Evolutionary conservation across 129 eudicot species (phyloP).

Genomic region (Flaveria bidentis): DNA sequence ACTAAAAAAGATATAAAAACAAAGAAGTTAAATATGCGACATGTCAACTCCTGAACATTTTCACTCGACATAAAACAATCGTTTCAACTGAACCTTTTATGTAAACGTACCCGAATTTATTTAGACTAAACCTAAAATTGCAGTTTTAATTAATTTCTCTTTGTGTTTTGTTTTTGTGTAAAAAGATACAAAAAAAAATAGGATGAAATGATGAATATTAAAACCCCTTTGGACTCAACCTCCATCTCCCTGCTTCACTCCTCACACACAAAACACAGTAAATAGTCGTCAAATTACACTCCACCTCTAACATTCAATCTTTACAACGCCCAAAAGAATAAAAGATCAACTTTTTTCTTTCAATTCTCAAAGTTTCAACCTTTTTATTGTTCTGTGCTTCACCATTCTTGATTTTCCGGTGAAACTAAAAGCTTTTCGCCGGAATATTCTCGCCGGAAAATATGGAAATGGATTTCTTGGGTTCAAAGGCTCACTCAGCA

Average conservation of each 20-base stretch:
- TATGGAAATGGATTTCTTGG: conserved; percentile 73
- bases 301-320: conserved; percentile 33
- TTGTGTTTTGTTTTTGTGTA: background rate
- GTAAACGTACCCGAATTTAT: no score
- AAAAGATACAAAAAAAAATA: no score
- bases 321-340: conserved; percentile 21
- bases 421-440: conserved; percentile 3
- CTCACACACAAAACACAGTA: conserved; percentile 29
- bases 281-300: conserved; percentile 33
- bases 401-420: conserved; percentile 23
- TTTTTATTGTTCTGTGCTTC: conserved; percentile 18
- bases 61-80: no score
- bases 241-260: conserved; percentile 28
- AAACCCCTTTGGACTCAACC: conserved; percentile 33
- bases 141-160: no score
- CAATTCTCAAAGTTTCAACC: background rate
- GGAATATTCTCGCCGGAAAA: conserved; percentile 30
- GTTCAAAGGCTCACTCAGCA: conserved; percentile 56
- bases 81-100: no score
- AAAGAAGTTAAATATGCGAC: no score
- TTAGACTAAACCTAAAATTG: no score
- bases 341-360: conserved; percentile 17
- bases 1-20: no score
- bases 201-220: conserved; percentile 17
- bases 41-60: no score